Evolutionary conservation across 169 alveolate genomes (phyloP), one percentile per base, ranked within the genome.

Genomic region (Plasmodium chabaudi): DNA sequence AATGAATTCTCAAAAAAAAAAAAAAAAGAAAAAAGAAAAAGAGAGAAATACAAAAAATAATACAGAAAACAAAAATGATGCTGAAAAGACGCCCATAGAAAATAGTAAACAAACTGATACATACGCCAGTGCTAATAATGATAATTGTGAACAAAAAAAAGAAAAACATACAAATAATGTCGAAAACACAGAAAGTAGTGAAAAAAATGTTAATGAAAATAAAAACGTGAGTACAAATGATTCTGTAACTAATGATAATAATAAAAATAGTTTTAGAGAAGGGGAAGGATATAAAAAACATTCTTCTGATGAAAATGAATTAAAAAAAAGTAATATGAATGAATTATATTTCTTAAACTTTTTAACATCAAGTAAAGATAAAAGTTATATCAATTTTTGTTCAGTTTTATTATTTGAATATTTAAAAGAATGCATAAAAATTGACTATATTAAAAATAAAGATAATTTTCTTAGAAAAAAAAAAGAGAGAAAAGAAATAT

Each of bases 401-500:
- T 46, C 86, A 39, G 23, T 69, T 10, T 51, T 86, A 49, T 67
- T 86, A 53, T 86, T 57, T 64, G 91, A 86, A 59, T 55, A 70
- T 86, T 49, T 86, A 44, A 86, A 71, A 63, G 91, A 70, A 51
- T 70, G 53, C 23, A 57, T 57, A 23, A 86, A 86, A 70, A 63
- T 86, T 17, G 21, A 69, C 39, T 86, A 86, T 57, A 86, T 86
- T 70, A 86, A 86, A 25, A 56, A 86, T 19, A 86, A 86, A 55
- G 61, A 68, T 69, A 59, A 86, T 86, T 39, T 42, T 27, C 69
- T 86, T 75, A 69, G 87, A 57, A 86, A 86, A 60, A 86, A 86
- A 86, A 86, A 86, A 86, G 42, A 19, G 46, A 68, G 91, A 51
- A 86, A 86, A 71, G 91, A 86, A 86, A 60, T 86, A 57, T 86